Evolutionary conservation across 371 early-diverging fungal genomes (phyloP).

Genomic region (Parasitella parasitica): DNA sequence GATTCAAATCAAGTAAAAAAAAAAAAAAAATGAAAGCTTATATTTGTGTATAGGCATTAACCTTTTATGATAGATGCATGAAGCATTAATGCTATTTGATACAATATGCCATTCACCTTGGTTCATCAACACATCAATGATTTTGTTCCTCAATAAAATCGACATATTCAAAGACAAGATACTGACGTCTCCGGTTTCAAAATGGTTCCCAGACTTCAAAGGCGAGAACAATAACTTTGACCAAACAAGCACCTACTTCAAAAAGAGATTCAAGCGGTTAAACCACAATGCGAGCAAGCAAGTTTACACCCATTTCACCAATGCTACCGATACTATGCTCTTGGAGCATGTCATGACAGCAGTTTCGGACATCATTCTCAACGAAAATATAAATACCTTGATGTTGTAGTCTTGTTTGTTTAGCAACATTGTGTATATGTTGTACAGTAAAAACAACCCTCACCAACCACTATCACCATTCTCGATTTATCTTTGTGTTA

Average conservation of each 20-base stretch:
- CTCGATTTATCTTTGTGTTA: background rate
- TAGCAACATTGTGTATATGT: background rate
- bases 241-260: constrained; percentile 32
- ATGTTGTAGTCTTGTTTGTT: constrained; percentile 4
- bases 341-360: constrained; percentile 60
- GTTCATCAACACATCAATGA: constrained; percentile 78
- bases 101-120: constrained; percentile 70
- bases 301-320: constrained; percentile 60
- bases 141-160: constrained; percentile 83
- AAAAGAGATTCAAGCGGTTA: constrained; percentile 32
- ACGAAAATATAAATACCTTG: constrained; percentile 37
- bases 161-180: constrained; percentile 78
- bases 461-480: too few relatives aligned
- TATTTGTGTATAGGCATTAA: too few relatives aligned
- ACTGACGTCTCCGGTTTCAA: constrained; percentile 63
- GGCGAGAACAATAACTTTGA: constrained; percentile 31
- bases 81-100: constrained; percentile 77
- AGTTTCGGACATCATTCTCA: constrained; percentile 59
- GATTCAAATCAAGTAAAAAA: constrained; percentile 43
- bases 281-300: constrained; percentile 47
- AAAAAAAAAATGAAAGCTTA: background rate
- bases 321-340: constrained; percentile 60
- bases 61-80: constrained; percentile 58
- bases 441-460: background rate
- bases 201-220: constrained; percentile 87